phyloP scores from a whole-genome alignment of 306 rosid genomes.

The Cicer judaicum region DNA sequence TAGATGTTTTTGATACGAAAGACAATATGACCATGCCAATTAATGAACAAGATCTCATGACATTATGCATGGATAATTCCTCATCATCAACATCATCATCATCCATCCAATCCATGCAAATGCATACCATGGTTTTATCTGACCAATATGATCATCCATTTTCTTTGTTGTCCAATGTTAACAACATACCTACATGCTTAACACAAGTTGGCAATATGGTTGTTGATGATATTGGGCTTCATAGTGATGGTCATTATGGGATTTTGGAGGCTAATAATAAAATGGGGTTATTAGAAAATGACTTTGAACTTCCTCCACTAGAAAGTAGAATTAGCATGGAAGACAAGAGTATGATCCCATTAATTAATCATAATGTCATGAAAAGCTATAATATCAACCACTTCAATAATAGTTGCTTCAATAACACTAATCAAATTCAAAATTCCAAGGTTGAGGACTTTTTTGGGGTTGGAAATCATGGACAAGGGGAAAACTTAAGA shows the following conservation, averaged over 20 bases:
- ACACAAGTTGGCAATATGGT: constrained; percentile 53
- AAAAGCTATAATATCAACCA: constrained; percentile 59
- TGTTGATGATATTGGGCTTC: constrained; percentile 37
- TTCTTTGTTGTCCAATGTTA: constrained; percentile 49
- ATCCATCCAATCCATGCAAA: constrained; percentile 60
- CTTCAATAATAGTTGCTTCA: constrained; percentile 68
- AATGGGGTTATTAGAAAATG: constrained; percentile 60
- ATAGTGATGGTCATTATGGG: constrained; percentile 51
- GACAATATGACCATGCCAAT: constrained; percentile 42
- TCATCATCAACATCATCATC: constrained; percentile 69
- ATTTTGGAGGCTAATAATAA: constrained; percentile 49
- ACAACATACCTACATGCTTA: constrained; percentile 46
- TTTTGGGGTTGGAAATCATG: constrained; percentile 63
- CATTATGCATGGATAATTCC: constrained; percentile 71
- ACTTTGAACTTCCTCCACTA: constrained; percentile 64
- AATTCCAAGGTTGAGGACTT: constrained; percentile 58
- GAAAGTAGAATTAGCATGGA: constrained; percentile 55
- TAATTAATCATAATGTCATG: constrained; percentile 46
- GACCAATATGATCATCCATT: constrained; percentile 62
- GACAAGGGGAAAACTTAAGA: constrained; percentile 65
- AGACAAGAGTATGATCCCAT: constrained; percentile 47
- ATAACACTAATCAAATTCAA: constrained; percentile 49
- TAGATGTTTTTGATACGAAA: constrained; percentile 49
- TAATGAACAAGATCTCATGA: constrained; percentile 53
- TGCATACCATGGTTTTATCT: constrained; percentile 38